phyloP scores from a whole-genome alignment of 164 flowering plant genomes.

The Vitis amurensis region DNA sequence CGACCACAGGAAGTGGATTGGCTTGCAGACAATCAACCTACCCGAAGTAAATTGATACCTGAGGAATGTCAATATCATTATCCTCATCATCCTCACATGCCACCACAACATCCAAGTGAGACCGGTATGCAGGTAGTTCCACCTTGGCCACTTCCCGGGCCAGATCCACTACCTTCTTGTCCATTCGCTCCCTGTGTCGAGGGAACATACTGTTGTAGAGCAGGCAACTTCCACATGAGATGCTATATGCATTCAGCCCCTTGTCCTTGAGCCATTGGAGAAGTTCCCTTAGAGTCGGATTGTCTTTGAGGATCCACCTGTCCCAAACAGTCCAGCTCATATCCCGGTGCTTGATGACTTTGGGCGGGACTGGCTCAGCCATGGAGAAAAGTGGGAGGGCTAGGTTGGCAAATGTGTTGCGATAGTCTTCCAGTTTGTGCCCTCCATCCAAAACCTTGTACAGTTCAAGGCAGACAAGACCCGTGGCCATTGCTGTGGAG shows the following conservation, averaged over 20 bases:
- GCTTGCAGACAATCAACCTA: constrained; percentile 17
- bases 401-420: constrained; percentile 84
- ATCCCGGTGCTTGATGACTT: constrained; percentile 72
- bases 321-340: constrained; percentile 95
- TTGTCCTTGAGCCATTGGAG: constrained; percentile 69
- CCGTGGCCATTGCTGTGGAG: constrained; percentile 88
- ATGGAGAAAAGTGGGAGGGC: constrained; percentile 84
- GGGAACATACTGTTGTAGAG: constrained; percentile 82
- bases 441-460: constrained; percentile 77
- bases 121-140: constrained; percentile 60
- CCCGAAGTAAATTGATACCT: constrained; percentile 65
- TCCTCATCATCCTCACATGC: constrained; percentile 89
- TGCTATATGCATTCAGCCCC: constrained; percentile 83
- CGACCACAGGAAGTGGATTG: too few relatives aligned
- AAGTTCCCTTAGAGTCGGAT: constrained; percentile 69
- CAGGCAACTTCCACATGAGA: constrained; percentile 77
- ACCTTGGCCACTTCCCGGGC: constrained; percentile 70
- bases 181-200: constrained; percentile 69
- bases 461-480: constrained; percentile 85
- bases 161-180: constrained; percentile 65
- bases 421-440: constrained; percentile 77
- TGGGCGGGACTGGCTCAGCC: constrained; percentile 90
- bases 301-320: constrained; percentile 64
- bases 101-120: constrained; percentile 73
- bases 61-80: constrained; percentile 81